These are phyloP conservation scores for Fusarium denticulatum DNA, from an alignment of 2,329 filamentous ascomycete species.

Conservation along the genomic window DNA sequence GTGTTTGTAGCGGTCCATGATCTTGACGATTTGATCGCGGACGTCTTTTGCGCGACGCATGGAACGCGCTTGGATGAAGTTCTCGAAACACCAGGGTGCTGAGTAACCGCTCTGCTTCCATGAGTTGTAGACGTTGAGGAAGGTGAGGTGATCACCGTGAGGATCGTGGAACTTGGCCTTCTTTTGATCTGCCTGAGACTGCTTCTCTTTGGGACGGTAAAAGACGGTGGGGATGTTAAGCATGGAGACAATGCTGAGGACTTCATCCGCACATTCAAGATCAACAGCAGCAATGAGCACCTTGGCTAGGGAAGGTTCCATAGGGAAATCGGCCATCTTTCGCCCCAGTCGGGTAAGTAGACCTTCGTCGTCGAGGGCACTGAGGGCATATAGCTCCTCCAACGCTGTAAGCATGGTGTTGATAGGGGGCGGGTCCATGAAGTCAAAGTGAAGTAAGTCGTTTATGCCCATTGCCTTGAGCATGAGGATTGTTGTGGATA, in stretches of 20 bases:
- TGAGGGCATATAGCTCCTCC: conserved; percentile 93
- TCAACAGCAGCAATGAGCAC: conserved; percentile 89
- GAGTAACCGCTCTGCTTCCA: conserved; percentile 89
- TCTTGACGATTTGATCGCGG: conserved; percentile 87
- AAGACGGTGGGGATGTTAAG: conserved; percentile 88
- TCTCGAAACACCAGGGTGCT: conserved; percentile 95
- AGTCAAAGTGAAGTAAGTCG: conserved; percentile 95
- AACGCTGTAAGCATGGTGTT: conserved; percentile 97
- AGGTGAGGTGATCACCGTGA: conserved; percentile 90
- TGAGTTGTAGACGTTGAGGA: conserved; percentile 96
- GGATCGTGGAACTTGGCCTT: conserved; percentile 98
- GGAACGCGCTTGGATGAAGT: conserved; percentile 92
- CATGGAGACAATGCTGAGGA: conserved; percentile 95
- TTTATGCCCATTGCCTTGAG: conserved; percentile 99
- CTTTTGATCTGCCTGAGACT: conserved; percentile 95
- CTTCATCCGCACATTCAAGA: conserved; percentile 89
- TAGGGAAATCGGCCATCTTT: conserved; percentile 98
- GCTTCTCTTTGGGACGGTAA: conserved; percentile 97
- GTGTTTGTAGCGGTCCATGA: conserved; percentile 92
- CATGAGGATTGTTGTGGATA: conserved; percentile 94
- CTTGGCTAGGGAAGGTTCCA: conserved; percentile 94
- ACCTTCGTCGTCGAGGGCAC: conserved; percentile 93
- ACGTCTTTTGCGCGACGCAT: conserved; percentile 94
- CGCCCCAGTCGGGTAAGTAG: conserved; percentile 89
- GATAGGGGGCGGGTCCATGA: conserved; percentile 97